Evolutionary conservation across 148 eudicot genomes (phyloP).

Genomic region (Beta vulgaris): DNA sequence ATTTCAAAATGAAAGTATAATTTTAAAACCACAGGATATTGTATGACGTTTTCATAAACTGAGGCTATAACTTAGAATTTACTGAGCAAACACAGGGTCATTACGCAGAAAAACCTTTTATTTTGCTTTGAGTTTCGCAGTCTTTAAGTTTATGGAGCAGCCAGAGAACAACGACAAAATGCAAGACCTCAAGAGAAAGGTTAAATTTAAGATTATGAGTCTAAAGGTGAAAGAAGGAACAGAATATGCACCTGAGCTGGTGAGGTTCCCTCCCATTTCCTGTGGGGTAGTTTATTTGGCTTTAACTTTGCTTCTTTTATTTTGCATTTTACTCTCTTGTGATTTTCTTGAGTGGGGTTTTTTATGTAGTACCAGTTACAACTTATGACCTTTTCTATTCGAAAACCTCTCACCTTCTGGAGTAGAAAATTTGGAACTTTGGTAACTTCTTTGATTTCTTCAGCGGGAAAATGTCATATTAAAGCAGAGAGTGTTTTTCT

Average conservation of each 20-base stretch:
- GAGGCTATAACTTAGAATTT: not conserved
- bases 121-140: slow-evolving; percentile 32
- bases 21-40: not conserved
- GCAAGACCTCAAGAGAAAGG: slow-evolving; percentile 60
- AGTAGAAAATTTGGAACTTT: not conserved
- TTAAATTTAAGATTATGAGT: slow-evolving; percentile 95
- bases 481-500: too few species aligned
- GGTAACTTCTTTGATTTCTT: not conserved
- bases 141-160: slow-evolving; percentile 91
- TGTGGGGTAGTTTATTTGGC: too few species aligned
- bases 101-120: not conserved
- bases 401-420: not conserved
- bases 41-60: not conserved
- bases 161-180: slow-evolving; percentile 94
- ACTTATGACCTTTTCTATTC: not conserved
- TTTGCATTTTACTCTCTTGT: not conserved
- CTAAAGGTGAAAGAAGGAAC: slow-evolving; percentile 77
- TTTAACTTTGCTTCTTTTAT: not conserved
- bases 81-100: not conserved
- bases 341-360: not conserved
- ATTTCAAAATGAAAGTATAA: too few species aligned
- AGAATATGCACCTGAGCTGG: slow-evolving; percentile 88
- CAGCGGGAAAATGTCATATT: too few species aligned
- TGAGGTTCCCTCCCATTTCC: slow-evolving; percentile 25
- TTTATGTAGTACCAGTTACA: not conserved